Percentiles rank a stretch among this genome's conserved stretches.
These are phyloP conservation scores for Bryoerythrophyllum caledonicum DNA, from an alignment of 225 moss, liverwort and hornwort species.

Conservation along the genomic window DNA sequence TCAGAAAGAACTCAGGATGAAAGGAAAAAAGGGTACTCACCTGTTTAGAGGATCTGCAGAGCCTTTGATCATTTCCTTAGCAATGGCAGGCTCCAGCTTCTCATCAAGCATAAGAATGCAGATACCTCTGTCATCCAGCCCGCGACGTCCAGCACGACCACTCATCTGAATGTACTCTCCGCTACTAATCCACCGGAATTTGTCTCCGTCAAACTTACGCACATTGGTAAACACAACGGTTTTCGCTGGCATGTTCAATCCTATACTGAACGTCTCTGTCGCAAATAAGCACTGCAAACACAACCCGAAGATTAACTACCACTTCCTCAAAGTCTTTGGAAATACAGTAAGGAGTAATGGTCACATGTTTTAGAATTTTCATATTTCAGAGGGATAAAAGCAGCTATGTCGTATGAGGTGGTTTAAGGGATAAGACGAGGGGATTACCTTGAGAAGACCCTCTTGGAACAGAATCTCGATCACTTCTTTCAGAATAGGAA, in stretches of 20 bases:
- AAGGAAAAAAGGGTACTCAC: conserved; percentile 24
- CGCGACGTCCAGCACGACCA: conserved; percentile 99
- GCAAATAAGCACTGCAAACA: conserved; percentile 89
- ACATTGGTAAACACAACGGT: conserved; percentile 99
- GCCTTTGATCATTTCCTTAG: conserved; percentile 96
- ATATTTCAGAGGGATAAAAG: background rate
- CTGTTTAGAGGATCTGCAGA: conserved; percentile 90
- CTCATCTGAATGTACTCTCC: conserved; percentile 99
- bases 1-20: background rate
- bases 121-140: conserved; percentile 93
- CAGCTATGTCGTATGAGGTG: too few relatives aligned
- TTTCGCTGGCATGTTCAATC: conserved; percentile 98
- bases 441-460: conserved; percentile 81
- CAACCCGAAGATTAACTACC: conserved; percentile 10
- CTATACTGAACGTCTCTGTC: conserved; percentile 99
- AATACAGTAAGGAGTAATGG: background rate
- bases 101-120: conserved; percentile 99
- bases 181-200: conserved; percentile 92
- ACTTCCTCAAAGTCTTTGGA: conserved; percentile 17
- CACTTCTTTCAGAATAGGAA: conserved; percentile 96
- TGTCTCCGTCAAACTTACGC: conserved; percentile 97
- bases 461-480: conserved; percentile 98
- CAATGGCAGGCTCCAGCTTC: conserved; percentile 90
- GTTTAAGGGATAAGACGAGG: background rate
- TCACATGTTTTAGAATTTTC: background rate